These are phyloP conservation scores for Cucumis melo DNA, from an alignment of 306 rosid species.

Conservation along the genomic window DNA sequence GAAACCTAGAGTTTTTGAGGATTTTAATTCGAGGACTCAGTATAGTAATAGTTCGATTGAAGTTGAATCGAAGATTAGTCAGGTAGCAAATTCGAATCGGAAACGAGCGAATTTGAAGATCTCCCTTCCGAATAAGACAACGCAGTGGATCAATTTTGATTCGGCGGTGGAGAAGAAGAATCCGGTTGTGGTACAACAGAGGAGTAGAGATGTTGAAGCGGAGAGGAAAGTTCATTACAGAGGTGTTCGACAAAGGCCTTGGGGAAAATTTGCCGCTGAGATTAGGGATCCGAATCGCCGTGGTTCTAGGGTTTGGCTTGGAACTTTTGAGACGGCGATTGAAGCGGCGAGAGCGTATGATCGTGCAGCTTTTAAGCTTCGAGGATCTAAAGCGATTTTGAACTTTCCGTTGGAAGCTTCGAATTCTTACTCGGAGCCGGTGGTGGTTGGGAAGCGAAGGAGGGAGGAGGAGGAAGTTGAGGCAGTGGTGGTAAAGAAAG, in stretches of 20 bases:
- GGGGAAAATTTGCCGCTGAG: slow-evolving; percentile 72
- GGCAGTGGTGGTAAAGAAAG: slow-evolving; percentile 32
- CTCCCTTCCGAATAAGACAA: slow-evolving; percentile 37
- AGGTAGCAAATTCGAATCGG: slow-evolving; percentile 4
- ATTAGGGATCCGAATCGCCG: slow-evolving; percentile 60
- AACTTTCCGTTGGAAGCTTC: slow-evolving; percentile 45
- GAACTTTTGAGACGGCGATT: slow-evolving; percentile 55
- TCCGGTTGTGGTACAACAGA: neutral
- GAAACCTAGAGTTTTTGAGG: neutral
- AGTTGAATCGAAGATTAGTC: slow-evolving; percentile 1
- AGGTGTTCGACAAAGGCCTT: slow-evolving; percentile 62
- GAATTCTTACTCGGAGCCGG: neutral
- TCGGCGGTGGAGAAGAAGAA: neutral
- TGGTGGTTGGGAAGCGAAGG: slow-evolving; percentile 18
- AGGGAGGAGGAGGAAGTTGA: slow-evolving; percentile 13
- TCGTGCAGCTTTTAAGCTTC: slow-evolving; percentile 47
- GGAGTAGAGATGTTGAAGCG: neutral
- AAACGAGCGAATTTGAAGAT: slow-evolving; percentile 40
- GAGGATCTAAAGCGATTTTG: slow-evolving; percentile 56
- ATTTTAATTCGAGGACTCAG: neutral
- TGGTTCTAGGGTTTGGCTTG: slow-evolving; percentile 59
- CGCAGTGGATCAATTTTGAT: slow-evolving; percentile 40
- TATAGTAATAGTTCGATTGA: neutral
- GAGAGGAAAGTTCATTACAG: slow-evolving; percentile 22
- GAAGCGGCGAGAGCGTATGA: slow-evolving; percentile 70